Conservation (phyloP, 2,329 filamentous ascomycete species). For the Xylariomycetidae sp. region DNA sequence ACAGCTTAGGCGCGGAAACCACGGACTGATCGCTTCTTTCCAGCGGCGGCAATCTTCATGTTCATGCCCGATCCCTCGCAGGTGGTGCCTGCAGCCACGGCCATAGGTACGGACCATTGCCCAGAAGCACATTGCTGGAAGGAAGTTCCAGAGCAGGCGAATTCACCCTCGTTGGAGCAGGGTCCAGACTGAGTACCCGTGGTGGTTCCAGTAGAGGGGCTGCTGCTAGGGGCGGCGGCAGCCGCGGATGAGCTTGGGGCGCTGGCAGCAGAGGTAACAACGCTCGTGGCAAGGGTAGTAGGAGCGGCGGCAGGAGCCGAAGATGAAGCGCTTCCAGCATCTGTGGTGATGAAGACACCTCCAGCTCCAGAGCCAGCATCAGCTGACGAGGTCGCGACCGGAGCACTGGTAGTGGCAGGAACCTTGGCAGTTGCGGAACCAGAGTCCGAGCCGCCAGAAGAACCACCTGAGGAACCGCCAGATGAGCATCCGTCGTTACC, state of each 20-base stretch:
- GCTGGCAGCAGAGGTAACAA: conserved; percentile 14
- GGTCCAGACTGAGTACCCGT: conserved; percentile 29
- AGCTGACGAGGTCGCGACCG: conserved; percentile 9
- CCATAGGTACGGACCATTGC: conserved; percentile 39
- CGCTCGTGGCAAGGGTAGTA: conserved; percentile 6
- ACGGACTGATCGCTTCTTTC: conserved; percentile 16
- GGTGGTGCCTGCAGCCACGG: conserved; percentile 39
- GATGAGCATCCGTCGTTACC: conserved; percentile 13
- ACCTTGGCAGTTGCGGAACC: conserved; percentile 16
- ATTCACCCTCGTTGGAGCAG: conserved; percentile 44
- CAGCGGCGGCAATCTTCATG: conserved; percentile 31
- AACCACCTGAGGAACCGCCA: conserved; percentile 4
- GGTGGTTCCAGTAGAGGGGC: conserved; percentile 6
- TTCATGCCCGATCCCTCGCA: conserved; percentile 35
- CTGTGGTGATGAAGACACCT: conserved; percentile 31
- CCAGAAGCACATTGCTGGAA: conserved; percentile 54
- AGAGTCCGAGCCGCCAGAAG: conserved; percentile 21
- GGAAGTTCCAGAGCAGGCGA: conserved; percentile 47
- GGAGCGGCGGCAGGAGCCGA: conserved; percentile 14
- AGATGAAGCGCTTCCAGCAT: conserved; percentile 16
- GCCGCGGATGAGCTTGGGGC: conserved; percentile 17
- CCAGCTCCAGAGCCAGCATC: conserved; percentile 12
- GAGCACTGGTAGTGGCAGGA: conserved; percentile 4
- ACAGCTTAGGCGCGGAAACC: conserved; percentile 24
- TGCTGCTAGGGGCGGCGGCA: conserved; percentile 19